Evolutionary conservation across 768 basidiomycete species (phyloP).

Genomic region (Glaciozyma antarctica): DNA sequence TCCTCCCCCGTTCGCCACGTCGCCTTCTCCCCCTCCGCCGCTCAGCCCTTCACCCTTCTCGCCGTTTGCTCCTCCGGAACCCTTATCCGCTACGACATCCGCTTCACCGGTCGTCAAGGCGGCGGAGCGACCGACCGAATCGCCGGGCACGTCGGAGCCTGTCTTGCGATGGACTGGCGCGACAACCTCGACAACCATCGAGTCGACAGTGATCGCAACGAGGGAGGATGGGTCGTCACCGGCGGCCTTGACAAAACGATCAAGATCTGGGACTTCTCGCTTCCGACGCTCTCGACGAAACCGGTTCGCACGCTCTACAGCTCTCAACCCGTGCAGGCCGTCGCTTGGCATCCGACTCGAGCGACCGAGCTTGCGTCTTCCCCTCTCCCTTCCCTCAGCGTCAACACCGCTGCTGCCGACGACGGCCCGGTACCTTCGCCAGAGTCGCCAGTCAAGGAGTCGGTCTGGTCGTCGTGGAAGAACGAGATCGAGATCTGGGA

Average conservation of each 20-base stretch:
- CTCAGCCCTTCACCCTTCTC: conserved; percentile 26
- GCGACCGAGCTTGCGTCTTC: conserved; percentile 22
- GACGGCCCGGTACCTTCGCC: not conserved
- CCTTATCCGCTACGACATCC: conserved; percentile 30
- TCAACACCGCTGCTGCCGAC: not conserved
- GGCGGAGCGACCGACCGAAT: conserved; percentile 29
- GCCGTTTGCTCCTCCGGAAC: conserved; percentile 28
- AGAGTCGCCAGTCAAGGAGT: no score
- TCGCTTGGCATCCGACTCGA: conserved; percentile 28
- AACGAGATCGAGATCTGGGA: conserved; percentile 32
- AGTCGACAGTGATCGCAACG: not conserved
- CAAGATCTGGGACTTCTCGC: conserved; percentile 31
- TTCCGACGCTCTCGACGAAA: conserved; percentile 19
- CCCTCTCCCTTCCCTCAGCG: conserved; percentile 9
- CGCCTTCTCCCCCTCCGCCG: conserved; percentile 28
- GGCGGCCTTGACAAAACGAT: conserved; percentile 31
- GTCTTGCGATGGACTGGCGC: conserved; percentile 31
- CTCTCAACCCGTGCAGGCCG: conserved; percentile 15
- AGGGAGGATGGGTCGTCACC: conserved; percentile 33
- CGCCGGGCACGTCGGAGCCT: conserved; percentile 27
- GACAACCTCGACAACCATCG: conserved; percentile 18
- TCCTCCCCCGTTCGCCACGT: conserved; percentile 29
- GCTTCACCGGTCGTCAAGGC: conserved; percentile 13
- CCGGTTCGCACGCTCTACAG: conserved; percentile 25
- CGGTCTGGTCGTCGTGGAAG: conserved; percentile 12